Evolutionary conservation across 164 flowering plant species (phyloP).

Genomic region (Tetrastigma voinierianum): DNA sequence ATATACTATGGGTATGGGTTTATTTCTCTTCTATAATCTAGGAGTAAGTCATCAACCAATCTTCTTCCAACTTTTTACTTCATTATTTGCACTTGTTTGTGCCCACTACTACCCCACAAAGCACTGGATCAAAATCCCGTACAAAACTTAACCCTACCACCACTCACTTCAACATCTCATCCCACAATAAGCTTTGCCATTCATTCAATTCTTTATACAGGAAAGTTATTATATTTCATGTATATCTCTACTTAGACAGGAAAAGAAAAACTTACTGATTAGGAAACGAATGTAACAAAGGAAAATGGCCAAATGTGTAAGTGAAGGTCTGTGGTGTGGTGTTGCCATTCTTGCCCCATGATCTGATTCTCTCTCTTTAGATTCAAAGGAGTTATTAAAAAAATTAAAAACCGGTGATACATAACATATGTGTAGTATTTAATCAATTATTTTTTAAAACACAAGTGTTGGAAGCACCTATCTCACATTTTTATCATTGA

Average conservation of each 20-base stretch:
- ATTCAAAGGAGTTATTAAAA: too few species aligned
- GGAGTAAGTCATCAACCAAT: slow-evolving; percentile 22
- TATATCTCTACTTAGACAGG: slow-evolving; percentile 6
- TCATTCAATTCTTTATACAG: slow-evolving; percentile 8
- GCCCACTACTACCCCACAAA: slow-evolving; percentile 16
- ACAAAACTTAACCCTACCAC: slow-evolving; percentile 16
- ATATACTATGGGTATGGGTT: too few species aligned
- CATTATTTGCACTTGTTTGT: slow-evolving; percentile 27
- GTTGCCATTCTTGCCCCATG: too few species aligned
- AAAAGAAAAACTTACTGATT: slow-evolving; percentile 5
- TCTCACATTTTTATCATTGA: too few species aligned
- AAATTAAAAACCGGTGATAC: too few species aligned
- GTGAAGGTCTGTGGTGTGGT: too few species aligned
- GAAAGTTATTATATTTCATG: not conserved
- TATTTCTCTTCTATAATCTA: not conserved
- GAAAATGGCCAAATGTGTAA: too few species aligned
- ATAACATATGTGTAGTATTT: too few species aligned
- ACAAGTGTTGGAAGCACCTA: too few species aligned
- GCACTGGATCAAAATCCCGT: slow-evolving; percentile 4
- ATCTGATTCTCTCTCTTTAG: too few species aligned
- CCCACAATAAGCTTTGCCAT: slow-evolving; percentile 19
- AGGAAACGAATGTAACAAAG: too few species aligned
- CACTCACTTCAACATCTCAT: slow-evolving; percentile 15
- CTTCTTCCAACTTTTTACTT: slow-evolving; percentile 18
- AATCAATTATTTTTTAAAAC: too few species aligned